phyloP scores from a whole-genome alignment of 148 eudicot species.

The Suaeda aralocaspica region DNA sequence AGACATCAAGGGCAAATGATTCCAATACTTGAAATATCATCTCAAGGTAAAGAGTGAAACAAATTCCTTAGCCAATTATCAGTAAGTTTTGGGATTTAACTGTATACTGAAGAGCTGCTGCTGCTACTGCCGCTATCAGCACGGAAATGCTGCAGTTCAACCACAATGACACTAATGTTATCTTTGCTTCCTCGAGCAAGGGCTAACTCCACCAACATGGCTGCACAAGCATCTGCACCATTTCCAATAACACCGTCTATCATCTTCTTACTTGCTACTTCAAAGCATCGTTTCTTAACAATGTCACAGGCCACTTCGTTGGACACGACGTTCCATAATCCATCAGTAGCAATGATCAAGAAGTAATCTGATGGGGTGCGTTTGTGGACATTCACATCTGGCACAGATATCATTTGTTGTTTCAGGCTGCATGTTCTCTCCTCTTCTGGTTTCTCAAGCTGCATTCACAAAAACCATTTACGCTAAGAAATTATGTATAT shows the following conservation, averaged over 20 bases:
- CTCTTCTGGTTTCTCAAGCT: slow-evolving; percentile 41
- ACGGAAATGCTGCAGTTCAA: slow-evolving; percentile 21
- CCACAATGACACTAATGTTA: slow-evolving; percentile 46
- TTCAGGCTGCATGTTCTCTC: slow-evolving; percentile 38
- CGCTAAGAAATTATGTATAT: too few species aligned
- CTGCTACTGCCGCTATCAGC: background rate
- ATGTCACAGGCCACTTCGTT: slow-evolving; percentile 40
- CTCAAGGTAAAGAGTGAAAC: too few species aligned
- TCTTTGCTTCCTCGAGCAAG: slow-evolving; percentile 44
- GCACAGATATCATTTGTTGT: slow-evolving; percentile 34
- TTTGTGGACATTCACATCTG: slow-evolving; percentile 36
- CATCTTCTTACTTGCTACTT: slow-evolving; percentile 20
- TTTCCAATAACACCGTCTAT: slow-evolving; percentile 9
- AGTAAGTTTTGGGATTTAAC: too few species aligned
- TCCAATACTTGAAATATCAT: too few species aligned
- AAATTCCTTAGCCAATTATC: background rate
- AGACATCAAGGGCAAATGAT: background rate
- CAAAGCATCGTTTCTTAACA: slow-evolving; percentile 32
- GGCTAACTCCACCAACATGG: slow-evolving; percentile 40
- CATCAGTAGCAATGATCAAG: slow-evolving; percentile 45
- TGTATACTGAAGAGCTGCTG: slow-evolving; percentile 9
- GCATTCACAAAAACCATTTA: background rate
- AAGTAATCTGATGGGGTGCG: slow-evolving; percentile 36
- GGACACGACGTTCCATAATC: slow-evolving; percentile 52
- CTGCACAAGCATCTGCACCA: slow-evolving; percentile 32